Percentiles rank a stretch among this genome's conserved stretches.
Evolutionary conservation across 73 alveolate species (phyloP).

Genomic region (Durusdinium trenchii): DNA sequence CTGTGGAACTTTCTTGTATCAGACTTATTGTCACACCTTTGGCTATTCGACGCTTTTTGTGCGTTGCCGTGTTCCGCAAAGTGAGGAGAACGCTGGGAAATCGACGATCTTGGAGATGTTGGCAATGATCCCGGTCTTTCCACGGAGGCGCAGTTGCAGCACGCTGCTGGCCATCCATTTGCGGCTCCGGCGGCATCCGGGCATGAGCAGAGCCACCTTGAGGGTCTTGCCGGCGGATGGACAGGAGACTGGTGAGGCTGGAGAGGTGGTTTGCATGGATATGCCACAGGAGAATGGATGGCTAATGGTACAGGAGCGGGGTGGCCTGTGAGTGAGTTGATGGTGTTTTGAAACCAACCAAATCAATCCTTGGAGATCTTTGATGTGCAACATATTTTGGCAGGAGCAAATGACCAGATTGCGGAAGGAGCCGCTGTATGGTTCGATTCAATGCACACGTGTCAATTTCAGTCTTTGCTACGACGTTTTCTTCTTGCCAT

Average conservation of each 20-base stretch:
- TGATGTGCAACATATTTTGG: too few relatives aligned
- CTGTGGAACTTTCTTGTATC: too few relatives aligned
- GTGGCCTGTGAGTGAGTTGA: too few relatives aligned
- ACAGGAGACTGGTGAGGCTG: too few relatives aligned
- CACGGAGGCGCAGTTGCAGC: constrained; percentile 46
- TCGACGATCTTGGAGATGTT: constrained; percentile 49
- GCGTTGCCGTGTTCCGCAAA: too few relatives aligned
- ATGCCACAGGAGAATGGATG: constrained; percentile 66
- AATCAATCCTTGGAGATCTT: too few relatives aligned
- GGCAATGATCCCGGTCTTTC: constrained; percentile 36
- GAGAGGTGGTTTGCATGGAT: neutral
- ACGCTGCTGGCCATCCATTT: constrained; percentile 54
- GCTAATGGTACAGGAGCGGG: constrained; percentile 41
- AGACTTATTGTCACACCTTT: too few relatives aligned
- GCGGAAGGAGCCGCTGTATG: constrained; percentile 5
- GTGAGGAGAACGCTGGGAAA: constrained; percentile 62
- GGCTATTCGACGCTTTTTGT: too few relatives aligned
- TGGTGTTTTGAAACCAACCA: too few relatives aligned
- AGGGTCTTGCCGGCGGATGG: constrained; percentile 32
- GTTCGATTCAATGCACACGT: too few relatives aligned
- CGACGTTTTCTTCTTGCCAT: too few relatives aligned
- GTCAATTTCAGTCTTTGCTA: too few relatives aligned
- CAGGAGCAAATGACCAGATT: constrained; percentile 39
- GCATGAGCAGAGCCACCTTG: constrained; percentile 50
- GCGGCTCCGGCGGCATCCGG: constrained; percentile 31